Evolutionary conservation across 2,329 filamentous ascomycete species (phyloP), one percentile per base, ranked within the genome.

Genomic region (Calonectria hongkongensis): DNA sequence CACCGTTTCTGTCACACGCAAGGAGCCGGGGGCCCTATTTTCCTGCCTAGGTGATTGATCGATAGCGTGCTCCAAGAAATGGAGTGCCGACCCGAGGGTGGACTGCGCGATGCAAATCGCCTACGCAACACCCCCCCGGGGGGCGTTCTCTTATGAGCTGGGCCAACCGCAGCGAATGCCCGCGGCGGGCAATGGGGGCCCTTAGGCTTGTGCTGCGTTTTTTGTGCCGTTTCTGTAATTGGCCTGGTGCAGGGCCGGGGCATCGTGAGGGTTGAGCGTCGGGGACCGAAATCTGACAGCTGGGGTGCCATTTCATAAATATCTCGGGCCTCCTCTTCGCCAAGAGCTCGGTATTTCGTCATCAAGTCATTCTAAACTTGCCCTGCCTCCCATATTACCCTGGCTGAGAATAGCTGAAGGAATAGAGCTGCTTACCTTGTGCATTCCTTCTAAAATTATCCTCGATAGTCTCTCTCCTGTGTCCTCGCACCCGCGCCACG

Each of bases 251-350:
- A 43, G 47, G 65, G 30, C 63, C 66, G 54, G 41, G 63, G 54
- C 21, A 60, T 60, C 33, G 43, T 51, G 36, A 43, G 28, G 21
- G 47, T 43, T n/a, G 36, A 66, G 36, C 25, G 64, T 60, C 54
- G 54, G 54, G 54, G 54, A 60, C 54, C 54, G 54, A 60, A 60
- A 66, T 39, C 64, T 51, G 64, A 66, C 33, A 66, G 48, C 64
- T 66, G 25, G 48, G 64, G 64, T 51, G 64, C 28, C 64, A 51
- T 66, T 66, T 66, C 47, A 66, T 66, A 66, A 66, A 54, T 54
- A 66, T 66, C 48, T 66, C 33, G 64, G 47, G 48, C 30, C 10
- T 66, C 33, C 48, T 50, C 21, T 66, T 36, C 43, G 54, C 54
- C 54, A 60, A 60, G 33, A 25, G 4, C 12, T 41, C 39, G 39